Evolutionary conservation across 2,329 filamentous ascomycete genomes (phyloP), one percentile per base, ranked within the genome.

Genomic region (Dryadomyces quercivorus): DNA sequence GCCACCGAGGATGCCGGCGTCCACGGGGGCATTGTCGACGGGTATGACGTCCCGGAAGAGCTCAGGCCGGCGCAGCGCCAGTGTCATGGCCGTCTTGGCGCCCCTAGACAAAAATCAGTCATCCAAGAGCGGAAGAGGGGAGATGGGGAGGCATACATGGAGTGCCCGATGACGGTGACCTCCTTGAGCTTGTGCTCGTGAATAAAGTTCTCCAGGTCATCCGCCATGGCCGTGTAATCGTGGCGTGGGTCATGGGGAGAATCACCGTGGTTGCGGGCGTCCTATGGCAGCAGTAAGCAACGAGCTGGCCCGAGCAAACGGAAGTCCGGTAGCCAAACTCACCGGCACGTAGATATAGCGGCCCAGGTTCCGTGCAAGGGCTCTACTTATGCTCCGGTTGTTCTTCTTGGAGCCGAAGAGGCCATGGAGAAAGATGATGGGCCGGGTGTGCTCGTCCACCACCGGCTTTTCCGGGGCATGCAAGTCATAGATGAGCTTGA

Each of bases 321-420:
- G 10, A 13, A n/a, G 15, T 10, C 12, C 16, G 2, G n/a, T 6
- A 7, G 8, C 9, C 7, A 6, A 34, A 66, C 80, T 69, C 69
- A 89, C 86, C 65, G 97, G 69, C 12, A 87, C 85, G 69, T 92
- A 97, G 53, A 97, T 80, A 56, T 85, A 82, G 55, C 89, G 80
- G 55, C 84, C 82, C 57, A 96, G 72, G 64, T 95, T 87, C 64
- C 87, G 82, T 44, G 90, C 87, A 51, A 97, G 73, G 42, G 81
- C 83, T 72, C 90, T 95, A 85, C 90, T 94, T 59, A 97, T 93
- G 64, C 80, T 88, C 67, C 91, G 77, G 67, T 96, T 95, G 67
- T 97, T 97, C 73, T 88, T 90, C 73, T 94, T 95, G 42, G 88
- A 95, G 20, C 92, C 92, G 64, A 97, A 96, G 12, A 97, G 75